Evolutionary conservation across 768 basidiomycete species (phyloP), one percentile per base, ranked within the genome.

Genomic region (Boletellus ananas): DNA sequence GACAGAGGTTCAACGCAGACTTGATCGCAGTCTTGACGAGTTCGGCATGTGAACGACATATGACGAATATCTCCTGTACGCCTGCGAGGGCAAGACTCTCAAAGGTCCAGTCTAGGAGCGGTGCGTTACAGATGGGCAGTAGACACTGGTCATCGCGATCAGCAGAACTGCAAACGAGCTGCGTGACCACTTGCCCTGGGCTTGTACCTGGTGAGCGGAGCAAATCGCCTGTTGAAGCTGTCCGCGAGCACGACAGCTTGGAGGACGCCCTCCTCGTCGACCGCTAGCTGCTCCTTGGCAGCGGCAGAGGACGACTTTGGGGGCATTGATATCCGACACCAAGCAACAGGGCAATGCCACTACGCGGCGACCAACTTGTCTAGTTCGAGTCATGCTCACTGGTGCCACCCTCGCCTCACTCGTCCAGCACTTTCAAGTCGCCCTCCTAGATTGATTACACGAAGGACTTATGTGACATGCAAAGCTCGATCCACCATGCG

Each of bases 161-260:
- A 55, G 45, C 34, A 33, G 59, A 55, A 39, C 52, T 42, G 31
- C 50, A 43, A 46, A 47, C 25, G 43, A 61, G 38, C 34, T 40
- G 27, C 38, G 42, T 25, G 43, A 47, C 31, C 27, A 68, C 84
- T 69, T 66, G 91, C 92, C 68, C 94, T 80, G 55, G 94, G 94
- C 71, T 84, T 88, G 64, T 83, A 81, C 33, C 80, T 78, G 34
- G 92, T 94, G n/a, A 96, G 78, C 17, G 94, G 94, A 49, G 87
- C 79, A 64, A 97, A 95, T 48, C 92, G 81, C 61, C 85, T 88
- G 75, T 96, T 94, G 74, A 94, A 96, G 57, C 91, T 94, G 66
- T 99, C 95, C 11, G 95, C 93, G 36, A 99, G 84, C 38, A 99
- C 84, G 49, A 98, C 89, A 16, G 95, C 95, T 63, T 98, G 94